These are phyloP conservation scores for Scalesia atractyloides DNA, from an alignment of 129 eudicot genomes.

Conservation along the genomic window DNA sequence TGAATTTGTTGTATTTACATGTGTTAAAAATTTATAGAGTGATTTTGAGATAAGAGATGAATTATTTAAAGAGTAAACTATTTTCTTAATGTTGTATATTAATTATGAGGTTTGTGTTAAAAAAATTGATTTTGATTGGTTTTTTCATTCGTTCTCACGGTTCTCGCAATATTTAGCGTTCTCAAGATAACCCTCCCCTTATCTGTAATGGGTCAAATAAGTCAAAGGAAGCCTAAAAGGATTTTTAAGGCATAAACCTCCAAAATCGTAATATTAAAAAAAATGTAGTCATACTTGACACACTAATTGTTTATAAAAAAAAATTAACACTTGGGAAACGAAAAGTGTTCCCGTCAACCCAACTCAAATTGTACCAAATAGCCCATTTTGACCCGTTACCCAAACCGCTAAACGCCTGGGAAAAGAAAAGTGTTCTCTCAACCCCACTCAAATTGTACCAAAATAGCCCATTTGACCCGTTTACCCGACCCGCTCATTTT, in stretches of 20 bases:
- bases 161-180: too few species aligned
- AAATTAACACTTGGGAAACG: not conserved
- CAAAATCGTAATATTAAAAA: not conserved
- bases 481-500: constrained; percentile 3
- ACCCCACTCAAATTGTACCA: not conserved
- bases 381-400: constrained; percentile 8
- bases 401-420: not conserved
- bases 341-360: not conserved
- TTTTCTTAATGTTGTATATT: too few species aligned
- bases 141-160: too few species aligned
- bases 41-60: too few species aligned
- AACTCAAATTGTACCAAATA: not conserved
- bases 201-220: not conserved
- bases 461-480: not conserved
- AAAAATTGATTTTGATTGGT: too few species aligned
- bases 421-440: not conserved
- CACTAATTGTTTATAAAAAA: not conserved
- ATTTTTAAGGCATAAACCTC: not conserved
- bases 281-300: not conserved
- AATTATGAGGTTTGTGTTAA: too few species aligned
- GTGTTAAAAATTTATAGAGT: too few species aligned
- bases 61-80: too few species aligned
- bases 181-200: too few species aligned
- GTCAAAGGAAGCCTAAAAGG: not conserved
- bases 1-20: too few species aligned